Evolutionary conservation across 768 basidiomycete species (phyloP).

Genomic region (Tricholoma sp.): DNA sequence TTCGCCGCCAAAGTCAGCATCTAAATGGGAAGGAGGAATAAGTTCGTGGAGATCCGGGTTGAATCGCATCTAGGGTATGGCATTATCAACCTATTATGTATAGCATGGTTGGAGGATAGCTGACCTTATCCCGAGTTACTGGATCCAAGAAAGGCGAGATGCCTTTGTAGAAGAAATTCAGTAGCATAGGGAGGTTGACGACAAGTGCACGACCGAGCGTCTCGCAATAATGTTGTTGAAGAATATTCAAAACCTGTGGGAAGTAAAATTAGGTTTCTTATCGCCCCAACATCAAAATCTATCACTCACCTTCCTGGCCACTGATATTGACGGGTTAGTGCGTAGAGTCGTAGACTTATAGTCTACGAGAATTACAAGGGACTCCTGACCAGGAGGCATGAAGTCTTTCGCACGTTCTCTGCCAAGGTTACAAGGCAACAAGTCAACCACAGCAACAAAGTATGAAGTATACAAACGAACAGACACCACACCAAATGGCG

Average conservation of each 20-base stretch:
- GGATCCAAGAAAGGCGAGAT: conserved; percentile 87
- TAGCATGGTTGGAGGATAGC: conserved; percentile 8
- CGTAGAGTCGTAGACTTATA: conserved; percentile 79
- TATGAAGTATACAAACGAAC: conserved; percentile 40
- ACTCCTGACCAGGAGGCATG: conserved; percentile 82
- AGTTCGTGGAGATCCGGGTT: conserved; percentile 80
- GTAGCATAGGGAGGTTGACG: conserved; percentile 71
- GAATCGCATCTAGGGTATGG: conserved; percentile 67
- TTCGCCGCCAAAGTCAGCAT: conserved; percentile 79
- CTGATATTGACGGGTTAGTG: conserved; percentile 79
- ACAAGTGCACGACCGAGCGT: conserved; percentile 82
- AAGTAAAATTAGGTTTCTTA: background rate
- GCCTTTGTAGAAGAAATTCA: conserved; percentile 77
- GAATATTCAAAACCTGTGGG: conserved; percentile 60
- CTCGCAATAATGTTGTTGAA: conserved; percentile 88
- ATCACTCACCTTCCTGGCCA: conserved; percentile 63
- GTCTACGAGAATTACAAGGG: conserved; percentile 79
- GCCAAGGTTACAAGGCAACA: background rate
- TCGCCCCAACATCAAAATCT: background rate
- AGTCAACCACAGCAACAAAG: background rate
- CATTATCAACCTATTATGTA: background rate
- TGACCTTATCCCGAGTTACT: conserved; percentile 81
- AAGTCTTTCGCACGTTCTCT: conserved; percentile 89
- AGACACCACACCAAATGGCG: conserved; percentile 84
- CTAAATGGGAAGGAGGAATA: conserved; percentile 69